A percentile compares a stretch with the other conserved stretches of the same genome.
phyloP scores from a whole-genome alignment of 2,329 filamentous ascomycete genomes.

The Plenodomus lindquistii region DNA sequence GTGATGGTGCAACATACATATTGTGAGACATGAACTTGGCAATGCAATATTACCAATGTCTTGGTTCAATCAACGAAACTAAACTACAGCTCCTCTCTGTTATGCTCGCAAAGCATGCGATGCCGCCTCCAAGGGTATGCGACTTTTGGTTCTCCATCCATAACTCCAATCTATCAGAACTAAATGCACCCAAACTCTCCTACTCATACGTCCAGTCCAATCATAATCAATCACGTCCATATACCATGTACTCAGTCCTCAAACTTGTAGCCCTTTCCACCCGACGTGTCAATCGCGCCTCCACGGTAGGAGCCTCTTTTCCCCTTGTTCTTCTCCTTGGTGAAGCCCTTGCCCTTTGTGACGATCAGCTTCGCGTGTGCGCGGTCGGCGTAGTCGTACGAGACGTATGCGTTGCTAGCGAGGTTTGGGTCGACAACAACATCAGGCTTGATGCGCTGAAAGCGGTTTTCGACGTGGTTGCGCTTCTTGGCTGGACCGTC shows the following conservation, averaged over 20 bases:
- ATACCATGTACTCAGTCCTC: conserved; percentile 64
- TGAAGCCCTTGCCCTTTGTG: conserved; percentile 95
- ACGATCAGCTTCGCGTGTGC: conserved; percentile 87
- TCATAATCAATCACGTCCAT: neutral
- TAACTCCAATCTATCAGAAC: conserved; percentile 12
- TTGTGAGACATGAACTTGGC: too few species aligned
- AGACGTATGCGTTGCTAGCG: conserved; percentile 77
- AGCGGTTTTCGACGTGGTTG: conserved; percentile 58
- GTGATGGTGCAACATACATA: too few species aligned
- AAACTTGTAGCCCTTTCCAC: conserved; percentile 90
- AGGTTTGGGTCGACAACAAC: conserved; percentile 70
- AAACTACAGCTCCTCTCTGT: neutral
- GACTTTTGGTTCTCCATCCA: conserved; percentile 20
- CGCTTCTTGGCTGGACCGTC: conserved; percentile 39
- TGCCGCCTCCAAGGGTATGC: conserved; percentile 19
- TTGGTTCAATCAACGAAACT: neutral
- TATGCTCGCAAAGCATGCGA: neutral
- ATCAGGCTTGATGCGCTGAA: conserved; percentile 75
- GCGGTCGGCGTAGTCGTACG: conserved; percentile 85
- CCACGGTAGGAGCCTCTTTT: conserved; percentile 83
- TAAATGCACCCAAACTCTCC: conserved; percentile 1
- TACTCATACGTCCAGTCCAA: neutral
- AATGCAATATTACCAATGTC: neutral
- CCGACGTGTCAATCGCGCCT: conserved; percentile 79
- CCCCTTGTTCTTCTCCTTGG: conserved; percentile 98